Base-by-base conservation (phyloP, 2,329 filamentous ascomycete genomes). In the Alternaria alternata region DNA sequence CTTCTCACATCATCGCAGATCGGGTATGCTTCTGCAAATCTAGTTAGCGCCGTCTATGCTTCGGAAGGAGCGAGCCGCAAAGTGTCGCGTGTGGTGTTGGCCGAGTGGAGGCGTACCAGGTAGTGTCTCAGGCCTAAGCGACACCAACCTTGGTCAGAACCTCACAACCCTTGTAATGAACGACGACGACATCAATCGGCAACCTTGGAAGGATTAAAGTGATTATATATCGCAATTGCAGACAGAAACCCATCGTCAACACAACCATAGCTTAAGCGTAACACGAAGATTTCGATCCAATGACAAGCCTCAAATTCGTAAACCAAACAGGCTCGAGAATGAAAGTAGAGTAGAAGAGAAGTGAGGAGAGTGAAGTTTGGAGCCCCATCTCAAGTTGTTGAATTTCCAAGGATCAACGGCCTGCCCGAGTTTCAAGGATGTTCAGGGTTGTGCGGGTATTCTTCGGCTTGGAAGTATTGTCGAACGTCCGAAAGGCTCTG, bases 21-120 rank as follows among this genome's bases (percentile, higher is more conserved):
- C 59, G 39, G 54, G 43, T 49, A 49, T 48, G 22, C 51, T 62
- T 55, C 16, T 55, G 43, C 59, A 61, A 38, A 61, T 44, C 34
- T 20, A 46, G 59, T 51, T 59, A 64, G 55, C n/a, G 39, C n/a
- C 44, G 44, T 47, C 36, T 47, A 42, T 60, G 47, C 60, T 48
- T 54, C 48, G 56, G 34, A 49, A 49, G 22, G 47, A 48, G 24
- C 48, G 61, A 57, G 54, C 54, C 54, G 54, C 58, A 38, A 39
- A 48, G 51, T 56, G 56, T 60, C 52, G 60, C 54, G 36, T 60
- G 57, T 44, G 42, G 18, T 46, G 22, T n/a, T 44, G 42, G 32
- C 44, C 41, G 36, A 38, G 34, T 48, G 42, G 39, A 47, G 44
- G 44, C 28, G 26, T 47, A 24, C 48, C 20, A 51, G 22, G 48